Evolutionary conservation across 1,284 basidiomycete genomes (phyloP), one percentile per base, ranked within the genome.

Genomic region (Cryptococcus neoformans): DNA sequence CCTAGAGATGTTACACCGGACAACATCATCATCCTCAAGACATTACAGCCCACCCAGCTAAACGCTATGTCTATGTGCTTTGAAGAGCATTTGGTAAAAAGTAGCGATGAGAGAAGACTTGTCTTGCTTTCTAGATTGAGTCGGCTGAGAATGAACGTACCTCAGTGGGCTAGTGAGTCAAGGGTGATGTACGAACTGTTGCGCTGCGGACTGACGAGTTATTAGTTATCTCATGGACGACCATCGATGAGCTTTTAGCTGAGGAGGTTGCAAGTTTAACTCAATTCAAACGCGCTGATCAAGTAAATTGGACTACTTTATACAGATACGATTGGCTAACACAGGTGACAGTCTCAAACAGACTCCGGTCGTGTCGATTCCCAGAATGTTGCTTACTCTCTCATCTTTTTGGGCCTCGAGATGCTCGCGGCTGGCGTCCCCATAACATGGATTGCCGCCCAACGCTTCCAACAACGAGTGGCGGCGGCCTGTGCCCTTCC

Each of bases 381-480:
- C 6, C 61, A 68, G 35, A 49, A 61, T 3, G 65, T 73, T 7
- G 65, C 70, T 35, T 62, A 61, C 1, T 49, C 59, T 2, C 54
- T 70, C 2, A 40, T 72, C 6, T 57, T 67, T 1, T 54, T 75
- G 0, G 72, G 69, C 0, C 55, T 75, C 21, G 58, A 71, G 40
- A 73, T 74, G 70, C 53, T 75, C 3, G 59, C 73, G 0, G 45
- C 63, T 2, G 72, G 69, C 0, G 60, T 74, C 1, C 40, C 53
- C 1, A 66, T 71, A 34, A 53, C 59, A 1, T 75, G 69, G 67
- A 41, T 51, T 0, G 16, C 53, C 1, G 59, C 68, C 4, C 73
- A 75, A 48, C 55, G 65, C 5, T 71, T 75, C 54, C 72, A 74
- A 41, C 72, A 68, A 49, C 70, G 71, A 45, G 71, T 73, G 3